Evolutionary conservation across 176 grass and related monocot species (phyloP).

Genomic region (Oryza officinalis): DNA sequence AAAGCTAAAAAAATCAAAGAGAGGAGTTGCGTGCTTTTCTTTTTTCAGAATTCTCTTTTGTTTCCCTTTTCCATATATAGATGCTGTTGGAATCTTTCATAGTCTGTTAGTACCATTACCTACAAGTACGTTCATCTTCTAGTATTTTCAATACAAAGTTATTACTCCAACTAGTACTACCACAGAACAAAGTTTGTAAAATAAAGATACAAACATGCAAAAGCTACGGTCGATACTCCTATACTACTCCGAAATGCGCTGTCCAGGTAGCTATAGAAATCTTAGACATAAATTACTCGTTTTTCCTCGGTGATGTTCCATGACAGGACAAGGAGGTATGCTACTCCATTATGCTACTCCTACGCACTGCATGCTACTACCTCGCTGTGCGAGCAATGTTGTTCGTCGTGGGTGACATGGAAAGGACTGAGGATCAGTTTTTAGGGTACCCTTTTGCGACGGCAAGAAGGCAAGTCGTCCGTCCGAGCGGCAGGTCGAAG

Average conservation of each 20-base stretch:
- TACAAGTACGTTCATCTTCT: neutral
- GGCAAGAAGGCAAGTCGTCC: neutral
- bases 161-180: neutral
- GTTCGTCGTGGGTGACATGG: neutral
- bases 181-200: neutral
- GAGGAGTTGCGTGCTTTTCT: neutral
- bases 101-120: neutral
- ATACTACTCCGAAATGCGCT: neutral
- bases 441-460: neutral
- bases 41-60: neutral
- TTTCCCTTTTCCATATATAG: neutral
- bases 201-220: neutral
- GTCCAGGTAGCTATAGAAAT: neutral
- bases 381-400: neutral
- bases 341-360: neutral
- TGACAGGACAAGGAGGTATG: neutral
- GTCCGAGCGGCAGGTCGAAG: neutral
- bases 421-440: constrained; percentile 1
- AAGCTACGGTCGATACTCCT: too few relatives aligned
- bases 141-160: neutral
- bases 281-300: neutral
- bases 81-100: constrained; percentile 2
- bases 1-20: constrained; percentile 7
- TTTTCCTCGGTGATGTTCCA: neutral
- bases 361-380: neutral